A percentile compares a stretch with the other conserved stretches of the same genome.
phyloP scores from a whole-genome alignment of 768 basidiomycete genomes.

The Leucocoprinus sp. region DNA sequence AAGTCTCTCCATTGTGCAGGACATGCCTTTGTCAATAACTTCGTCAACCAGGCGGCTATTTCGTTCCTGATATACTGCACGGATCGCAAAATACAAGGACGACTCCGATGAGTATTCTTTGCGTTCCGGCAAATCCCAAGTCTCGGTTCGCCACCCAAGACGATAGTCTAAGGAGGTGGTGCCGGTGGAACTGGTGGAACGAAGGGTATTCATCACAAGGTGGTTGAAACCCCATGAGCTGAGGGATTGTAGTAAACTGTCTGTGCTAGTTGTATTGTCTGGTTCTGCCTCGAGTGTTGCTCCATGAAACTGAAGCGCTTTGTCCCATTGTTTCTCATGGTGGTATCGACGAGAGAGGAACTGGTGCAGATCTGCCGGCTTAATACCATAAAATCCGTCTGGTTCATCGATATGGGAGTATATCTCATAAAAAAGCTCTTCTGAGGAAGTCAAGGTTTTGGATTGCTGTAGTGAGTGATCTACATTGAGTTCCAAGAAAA shows the following conservation, averaged over 20 bases:
- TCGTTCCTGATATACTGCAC: conserved; percentile 76
- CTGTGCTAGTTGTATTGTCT: conserved; percentile 33
- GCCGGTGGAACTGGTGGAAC: conserved; percentile 28
- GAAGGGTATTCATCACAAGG: conserved; percentile 69
- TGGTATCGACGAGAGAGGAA: conserved; percentile 82
- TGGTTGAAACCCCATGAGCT: conserved; percentile 87
- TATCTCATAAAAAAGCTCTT: conserved; percentile 81
- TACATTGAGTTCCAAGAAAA: conserved; percentile 78
- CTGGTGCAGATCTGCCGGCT: conserved; percentile 64
- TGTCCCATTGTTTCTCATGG: conserved; percentile 90
- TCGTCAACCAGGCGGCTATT: conserved; percentile 39
- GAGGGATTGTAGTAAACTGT: conserved; percentile 71
- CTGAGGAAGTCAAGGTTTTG: conserved; percentile 29
- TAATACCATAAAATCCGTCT: conserved; percentile 95
- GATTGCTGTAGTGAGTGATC: conserved; percentile 32
- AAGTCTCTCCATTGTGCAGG: conserved; percentile 57
- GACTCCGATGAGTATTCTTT: conserved; percentile 39
- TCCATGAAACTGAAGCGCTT: conserved; percentile 85
- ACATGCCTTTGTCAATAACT: conserved; percentile 42
- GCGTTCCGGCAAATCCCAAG: conserved; percentile 86
- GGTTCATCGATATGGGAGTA: conserved; percentile 96
- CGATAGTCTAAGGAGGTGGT: conserved; percentile 57
- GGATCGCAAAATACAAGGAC: conserved; percentile 69
- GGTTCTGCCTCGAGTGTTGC: conserved; percentile 66
- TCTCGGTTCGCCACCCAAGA: conserved; percentile 90